These are phyloP conservation scores for Cystobasidium tubakii DNA, from an alignment of 768 basidiomycete genomes.

Conservation along the genomic window DNA sequence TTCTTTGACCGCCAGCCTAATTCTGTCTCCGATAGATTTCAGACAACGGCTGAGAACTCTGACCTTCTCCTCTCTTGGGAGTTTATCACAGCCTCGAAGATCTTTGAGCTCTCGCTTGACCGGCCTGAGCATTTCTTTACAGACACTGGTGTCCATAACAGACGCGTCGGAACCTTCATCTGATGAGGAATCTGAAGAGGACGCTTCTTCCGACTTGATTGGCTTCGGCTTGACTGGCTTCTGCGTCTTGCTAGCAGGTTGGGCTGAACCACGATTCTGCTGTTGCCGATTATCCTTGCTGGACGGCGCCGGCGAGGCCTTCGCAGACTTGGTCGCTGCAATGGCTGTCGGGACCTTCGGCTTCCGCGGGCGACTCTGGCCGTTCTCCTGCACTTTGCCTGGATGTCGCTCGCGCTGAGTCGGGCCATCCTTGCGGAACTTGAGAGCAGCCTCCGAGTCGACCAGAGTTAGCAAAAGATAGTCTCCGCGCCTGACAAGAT, in stretches of 20 bases:
- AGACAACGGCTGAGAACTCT: conserved; percentile 91
- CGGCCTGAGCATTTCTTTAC: conserved; percentile 65
- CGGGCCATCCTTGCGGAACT: conserved; percentile 19
- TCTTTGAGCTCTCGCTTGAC: conserved; percentile 97
- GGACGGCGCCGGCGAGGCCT: conserved; percentile 8
- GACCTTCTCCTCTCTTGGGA: conserved; percentile 93
- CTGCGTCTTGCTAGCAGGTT: not conserved
- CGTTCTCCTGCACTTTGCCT: not conserved
- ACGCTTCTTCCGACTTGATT: conserved; percentile 76
- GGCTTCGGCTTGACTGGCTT: conserved; percentile 88
- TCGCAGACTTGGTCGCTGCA: conserved; percentile 24
- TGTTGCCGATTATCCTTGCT: conserved; percentile 4
- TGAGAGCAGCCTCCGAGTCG: conserved; percentile 53
- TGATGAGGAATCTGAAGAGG: conserved; percentile 12
- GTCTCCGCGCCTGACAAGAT: conserved; percentile 93
- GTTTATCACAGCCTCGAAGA: conserved; percentile 83
- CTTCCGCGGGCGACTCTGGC: conserved; percentile 16
- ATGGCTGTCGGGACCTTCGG: not conserved
- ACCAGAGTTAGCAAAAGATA: conserved; percentile 77
- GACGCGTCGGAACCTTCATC: conserved; percentile 2
- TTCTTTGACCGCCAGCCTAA: conserved; percentile 60
- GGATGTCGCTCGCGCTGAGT: conserved; percentile 1
- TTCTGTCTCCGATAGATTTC: conserved; percentile 83
- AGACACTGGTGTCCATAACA: conserved; percentile 44
- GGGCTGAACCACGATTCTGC: not conserved